Base-by-base conservation (phyloP, 371 early-diverging fungal genomes). In the Rhizopus stolonifer region DNA sequence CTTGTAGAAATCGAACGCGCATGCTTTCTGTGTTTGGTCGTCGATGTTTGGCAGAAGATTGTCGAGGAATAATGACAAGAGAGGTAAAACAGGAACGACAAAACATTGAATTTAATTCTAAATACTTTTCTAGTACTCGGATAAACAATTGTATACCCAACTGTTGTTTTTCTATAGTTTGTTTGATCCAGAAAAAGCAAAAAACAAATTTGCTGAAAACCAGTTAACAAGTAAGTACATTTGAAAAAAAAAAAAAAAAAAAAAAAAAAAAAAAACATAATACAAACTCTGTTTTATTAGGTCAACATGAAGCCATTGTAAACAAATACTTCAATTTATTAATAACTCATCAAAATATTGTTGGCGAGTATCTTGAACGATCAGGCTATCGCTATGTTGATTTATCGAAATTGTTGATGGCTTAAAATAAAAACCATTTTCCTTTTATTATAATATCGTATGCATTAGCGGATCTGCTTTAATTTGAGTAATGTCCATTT, bases 21-120 rank as follows among this genome's bases (percentile, higher is more conserved):
- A 69, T 75, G 58, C 64, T 90, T 49, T 81, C 89, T 17, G 94
- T 93, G 4, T 80, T 84, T 48, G 92, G 90, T 0, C 70, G 80
- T 15, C 72, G 85, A 23, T 95, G 95, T 61, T 58, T 84, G 14
- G 58, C 69, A 6, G 72, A 79, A 1, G 76, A 79, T 5, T 95
- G 95, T 65, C 68, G 68, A 5, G 95, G 95, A 1, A 62, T 48
- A 1, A 74, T 92, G 79, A 57, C 56, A 14, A 72, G 77, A 39
- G 84, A 88, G 75, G 85, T 86, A 69, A 62, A 49, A 33, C n/a
- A 32, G 13, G 22, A 31, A 10, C 13, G 36, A 36, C 8, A 22
- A 33, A 11, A n/a, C n/a, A 10, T 13, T 24, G n/a, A n/a, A 18
- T 14, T 36, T 8, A 1, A 49, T 38, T 14, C 14, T 23, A 50